A percentile compares a stretch with the other conserved stretches of the same genome.
Evolutionary conservation across 495 filamentous ascomycete species (phyloP).

Genomic region (Penicillium robsamsonii): DNA sequence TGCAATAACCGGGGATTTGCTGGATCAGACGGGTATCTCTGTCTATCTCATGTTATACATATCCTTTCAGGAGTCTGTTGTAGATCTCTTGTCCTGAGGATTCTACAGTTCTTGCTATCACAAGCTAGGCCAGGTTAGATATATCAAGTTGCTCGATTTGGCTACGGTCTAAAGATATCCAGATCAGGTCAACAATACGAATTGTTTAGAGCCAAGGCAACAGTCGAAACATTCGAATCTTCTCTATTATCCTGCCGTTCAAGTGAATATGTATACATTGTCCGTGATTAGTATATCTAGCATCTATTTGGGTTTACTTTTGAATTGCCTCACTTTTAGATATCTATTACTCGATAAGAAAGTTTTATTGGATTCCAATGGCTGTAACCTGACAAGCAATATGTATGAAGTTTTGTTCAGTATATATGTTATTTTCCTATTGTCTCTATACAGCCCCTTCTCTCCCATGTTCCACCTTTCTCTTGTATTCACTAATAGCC

Average conservation of each 20-base stretch:
- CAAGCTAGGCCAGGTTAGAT: neutral
- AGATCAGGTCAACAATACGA: neutral
- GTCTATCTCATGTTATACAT: no score
- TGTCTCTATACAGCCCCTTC: neutral
- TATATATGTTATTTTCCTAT: neutral
- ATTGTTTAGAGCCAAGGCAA: neutral
- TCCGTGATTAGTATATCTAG: neutral
- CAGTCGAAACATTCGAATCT: neutral
- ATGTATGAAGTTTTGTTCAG: neutral
- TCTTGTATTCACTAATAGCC: neutral
- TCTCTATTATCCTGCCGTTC: neutral
- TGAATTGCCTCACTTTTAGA: neutral
- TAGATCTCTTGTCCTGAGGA: neutral
- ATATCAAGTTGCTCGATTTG: neutral
- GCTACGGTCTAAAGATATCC: neutral
- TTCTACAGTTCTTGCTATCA: neutral
- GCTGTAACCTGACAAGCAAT: neutral
- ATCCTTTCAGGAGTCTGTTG: neutral
- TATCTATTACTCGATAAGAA: neutral
- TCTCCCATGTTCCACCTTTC: neutral
- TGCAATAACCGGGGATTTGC: neutral
- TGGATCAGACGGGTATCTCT: neutral
- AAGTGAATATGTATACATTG: neutral
- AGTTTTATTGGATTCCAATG: neutral
- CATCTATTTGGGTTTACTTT: neutral